Conservation (phyloP, 1,139 yeast species). For the Hanseniaspora gamundiae region DNA sequence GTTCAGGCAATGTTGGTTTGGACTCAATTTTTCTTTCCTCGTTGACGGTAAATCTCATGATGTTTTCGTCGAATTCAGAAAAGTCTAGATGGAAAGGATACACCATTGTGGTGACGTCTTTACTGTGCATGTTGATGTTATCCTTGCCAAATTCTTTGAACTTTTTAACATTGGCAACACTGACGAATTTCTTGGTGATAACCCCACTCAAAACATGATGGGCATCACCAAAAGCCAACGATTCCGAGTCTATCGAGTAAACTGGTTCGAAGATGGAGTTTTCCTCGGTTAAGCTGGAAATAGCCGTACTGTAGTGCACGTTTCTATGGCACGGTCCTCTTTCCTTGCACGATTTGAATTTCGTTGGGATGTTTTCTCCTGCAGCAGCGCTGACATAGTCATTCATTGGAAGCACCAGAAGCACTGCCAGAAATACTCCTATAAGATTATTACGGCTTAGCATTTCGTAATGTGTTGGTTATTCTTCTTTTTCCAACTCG, state of each 20-base stretch:
- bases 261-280: conserved; percentile 26
- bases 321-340: conserved; percentile 83
- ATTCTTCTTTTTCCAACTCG: too few relatives aligned
- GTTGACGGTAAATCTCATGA: conserved; percentile 47
- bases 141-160: background rate
- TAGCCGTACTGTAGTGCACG: conserved; percentile 28
- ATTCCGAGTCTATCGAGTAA: conserved; percentile 39
- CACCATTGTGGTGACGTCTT: conserved; percentile 15
- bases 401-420: too few relatives aligned
- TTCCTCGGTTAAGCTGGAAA: conserved; percentile 14
- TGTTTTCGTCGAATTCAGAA: conserved; percentile 36
- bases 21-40: conserved; percentile 37
- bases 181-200: conserved; percentile 3
- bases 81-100: conserved; percentile 49
- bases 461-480: too few relatives aligned
- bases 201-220: conserved; percentile 8
- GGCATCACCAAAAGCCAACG: conserved; percentile 25
- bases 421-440: background rate
- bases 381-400: too few relatives aligned
- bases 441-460: too few relatives aligned
- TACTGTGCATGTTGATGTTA: conserved; percentile 17
- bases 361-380: background rate
- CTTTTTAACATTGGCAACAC: background rate
- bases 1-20: conserved; percentile 15
- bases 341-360: conserved; percentile 55